These are phyloP conservation scores for Misopates orontium DNA, from an alignment of 257 asterid species.

Conservation along the genomic window DNA sequence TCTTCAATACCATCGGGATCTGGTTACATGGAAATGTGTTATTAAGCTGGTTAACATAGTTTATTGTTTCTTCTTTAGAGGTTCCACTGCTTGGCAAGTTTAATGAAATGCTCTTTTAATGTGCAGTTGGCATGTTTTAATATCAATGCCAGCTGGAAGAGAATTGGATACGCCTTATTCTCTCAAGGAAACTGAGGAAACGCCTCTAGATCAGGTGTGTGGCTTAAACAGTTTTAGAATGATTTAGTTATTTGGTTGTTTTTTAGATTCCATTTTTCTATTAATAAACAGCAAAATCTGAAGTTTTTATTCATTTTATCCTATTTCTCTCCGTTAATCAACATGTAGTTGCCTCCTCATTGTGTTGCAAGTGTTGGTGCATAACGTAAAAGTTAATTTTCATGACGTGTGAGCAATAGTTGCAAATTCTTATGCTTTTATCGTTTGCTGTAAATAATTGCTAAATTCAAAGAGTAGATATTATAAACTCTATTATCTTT, in stretches of 20 bases:
- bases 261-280: neutral
- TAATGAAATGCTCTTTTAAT: slow-evolving; percentile 32
- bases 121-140: slow-evolving; percentile 82
- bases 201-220: slow-evolving; percentile 75
- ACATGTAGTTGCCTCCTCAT: slow-evolving; percentile 14
- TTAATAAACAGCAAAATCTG: neutral
- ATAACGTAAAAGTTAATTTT: neutral
- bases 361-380: slow-evolving; percentile 14
- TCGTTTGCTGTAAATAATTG: neutral
- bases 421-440: neutral
- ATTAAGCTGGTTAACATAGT: slow-evolving; percentile 10
- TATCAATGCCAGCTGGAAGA: slow-evolving; percentile 88
- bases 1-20: neutral
- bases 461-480: neutral
- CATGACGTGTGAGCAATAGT: neutral
- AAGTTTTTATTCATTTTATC: neutral
- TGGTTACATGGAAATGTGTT: slow-evolving; percentile 6
- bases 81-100: slow-evolving; percentile 26
- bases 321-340: neutral
- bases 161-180: slow-evolving; percentile 74
- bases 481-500: neutral
- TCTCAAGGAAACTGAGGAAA: slow-evolving; percentile 61
- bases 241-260: neutral
- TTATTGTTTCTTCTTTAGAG: slow-evolving; percentile 14
- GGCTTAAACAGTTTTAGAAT: neutral